A percentile compares a stretch with the other conserved stretches of the same genome.
Conservation (phyloP, 495 filamentous ascomycete genomes). For the Cetradonia linearis region DNA sequence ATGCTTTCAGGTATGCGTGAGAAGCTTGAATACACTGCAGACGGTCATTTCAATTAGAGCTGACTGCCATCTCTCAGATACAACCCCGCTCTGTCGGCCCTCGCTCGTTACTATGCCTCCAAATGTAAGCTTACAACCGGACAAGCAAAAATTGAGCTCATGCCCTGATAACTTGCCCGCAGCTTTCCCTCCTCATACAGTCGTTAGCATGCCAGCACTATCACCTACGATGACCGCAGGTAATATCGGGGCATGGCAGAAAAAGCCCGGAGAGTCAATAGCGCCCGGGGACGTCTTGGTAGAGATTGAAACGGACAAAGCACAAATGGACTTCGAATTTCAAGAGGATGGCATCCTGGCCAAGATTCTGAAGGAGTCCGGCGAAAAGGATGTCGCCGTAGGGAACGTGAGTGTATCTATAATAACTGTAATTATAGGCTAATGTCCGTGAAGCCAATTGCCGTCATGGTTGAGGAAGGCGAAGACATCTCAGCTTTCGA, state of each 20-base stretch:
- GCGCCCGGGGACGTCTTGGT: constrained; percentile 93
- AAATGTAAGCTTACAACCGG: constrained; percentile 47
- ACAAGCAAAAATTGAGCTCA: not conserved
- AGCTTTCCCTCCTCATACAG: constrained; percentile 86
- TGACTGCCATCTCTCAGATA: constrained; percentile 11
- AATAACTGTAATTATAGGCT: constrained; percentile 25
- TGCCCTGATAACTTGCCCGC: not conserved
- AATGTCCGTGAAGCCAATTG: constrained; percentile 65
- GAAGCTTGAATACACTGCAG: not conserved
- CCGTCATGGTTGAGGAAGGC: constrained; percentile 85
- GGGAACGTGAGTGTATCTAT: constrained; percentile 64
- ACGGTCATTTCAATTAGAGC: not conserved
- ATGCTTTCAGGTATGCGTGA: constrained; percentile 16
- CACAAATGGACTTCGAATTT: constrained; percentile 99
- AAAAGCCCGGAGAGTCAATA: constrained; percentile 84
- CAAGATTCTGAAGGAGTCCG: constrained; percentile 86
- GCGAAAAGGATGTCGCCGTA: constrained; percentile 90
- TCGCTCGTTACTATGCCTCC: constrained; percentile 65
- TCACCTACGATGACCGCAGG: constrained; percentile 96
- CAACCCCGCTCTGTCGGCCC: constrained; percentile 47
- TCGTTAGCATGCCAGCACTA: constrained; percentile 96
- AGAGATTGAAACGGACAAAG: constrained; percentile 99
- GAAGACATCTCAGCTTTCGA: constrained; percentile 79
- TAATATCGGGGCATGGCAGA: constrained; percentile 97
- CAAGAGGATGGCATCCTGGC: constrained; percentile 96